Evolutionary conservation across 306 rosid species (phyloP).

Genomic region (Fragaria iinumae): DNA sequence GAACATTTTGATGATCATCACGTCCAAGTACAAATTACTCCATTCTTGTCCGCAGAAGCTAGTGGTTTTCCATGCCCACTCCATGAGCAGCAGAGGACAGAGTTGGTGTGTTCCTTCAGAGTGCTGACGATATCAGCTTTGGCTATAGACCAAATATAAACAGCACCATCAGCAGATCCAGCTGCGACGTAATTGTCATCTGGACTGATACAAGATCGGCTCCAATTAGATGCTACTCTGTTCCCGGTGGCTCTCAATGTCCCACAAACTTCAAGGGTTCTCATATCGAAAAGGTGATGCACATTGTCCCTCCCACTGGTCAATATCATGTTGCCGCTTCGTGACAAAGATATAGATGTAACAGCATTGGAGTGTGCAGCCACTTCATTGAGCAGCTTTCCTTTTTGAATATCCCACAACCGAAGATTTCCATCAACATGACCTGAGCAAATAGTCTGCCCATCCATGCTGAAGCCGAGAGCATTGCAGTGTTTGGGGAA

Average conservation of each 20-base stretch:
- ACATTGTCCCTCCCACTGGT: constrained; percentile 95
- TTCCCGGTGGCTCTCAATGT: constrained; percentile 72
- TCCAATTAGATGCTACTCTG: constrained; percentile 92
- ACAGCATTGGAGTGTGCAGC: constrained; percentile 85
- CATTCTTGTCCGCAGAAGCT: constrained; percentile 92
- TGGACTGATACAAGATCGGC: constrained; percentile 93
- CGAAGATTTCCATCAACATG: constrained; percentile 96
- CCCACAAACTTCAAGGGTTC: constrained; percentile 84
- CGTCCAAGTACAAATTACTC: constrained; percentile 79
- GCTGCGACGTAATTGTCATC: constrained; percentile 92
- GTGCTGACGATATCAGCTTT: constrained; percentile 75
- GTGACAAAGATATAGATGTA: constrained; percentile 80
- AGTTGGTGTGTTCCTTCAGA: constrained; percentile 71
- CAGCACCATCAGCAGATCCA: constrained; percentile 88
- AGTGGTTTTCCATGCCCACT: constrained; percentile 80
- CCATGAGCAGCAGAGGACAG: constrained; percentile 91
- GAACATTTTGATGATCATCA: constrained; percentile 13
- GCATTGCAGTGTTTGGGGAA: constrained; percentile 87
- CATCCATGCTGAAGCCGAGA: constrained; percentile 82
- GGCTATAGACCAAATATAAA: constrained; percentile 76
- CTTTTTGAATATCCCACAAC: constrained; percentile 81
- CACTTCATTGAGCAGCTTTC: constrained; percentile 81
- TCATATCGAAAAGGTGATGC: constrained; percentile 81
- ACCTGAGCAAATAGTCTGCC: constrained; percentile 84
- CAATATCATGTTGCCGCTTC: constrained; percentile 72